A percentile compares a stretch with the other conserved stretches of the same genome.
Conservation (phyloP, 805 yeast species). For the Candida succiphila region DNA sequence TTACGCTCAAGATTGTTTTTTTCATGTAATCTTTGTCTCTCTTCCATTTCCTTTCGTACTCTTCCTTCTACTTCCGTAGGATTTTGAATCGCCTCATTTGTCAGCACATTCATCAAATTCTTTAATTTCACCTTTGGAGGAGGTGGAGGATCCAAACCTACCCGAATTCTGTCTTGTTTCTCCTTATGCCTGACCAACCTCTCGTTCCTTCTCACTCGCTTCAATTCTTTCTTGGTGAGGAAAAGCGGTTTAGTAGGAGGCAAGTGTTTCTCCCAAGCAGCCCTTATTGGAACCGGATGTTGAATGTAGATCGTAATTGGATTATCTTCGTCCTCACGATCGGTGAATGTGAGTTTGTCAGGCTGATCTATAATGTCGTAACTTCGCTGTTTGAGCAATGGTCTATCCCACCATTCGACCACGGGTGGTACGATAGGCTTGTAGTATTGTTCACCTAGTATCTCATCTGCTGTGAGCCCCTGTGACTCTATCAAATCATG, state of each 20-base stretch:
- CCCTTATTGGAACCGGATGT: slow-evolving; percentile 63
- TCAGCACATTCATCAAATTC: slow-evolving; percentile 77
- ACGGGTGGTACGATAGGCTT: slow-evolving; percentile 42
- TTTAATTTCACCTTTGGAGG: slow-evolving; percentile 79
- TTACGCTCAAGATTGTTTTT: slow-evolving; percentile 52
- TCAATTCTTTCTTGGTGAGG: slow-evolving; percentile 70
- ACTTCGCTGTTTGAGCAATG: slow-evolving; percentile 29
- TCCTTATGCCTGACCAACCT: slow-evolving; percentile 57
- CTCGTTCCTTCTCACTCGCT: slow-evolving; percentile 60
- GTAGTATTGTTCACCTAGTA: slow-evolving; percentile 47
- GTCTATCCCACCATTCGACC: slow-evolving; percentile 87
- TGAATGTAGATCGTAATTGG: slow-evolving; percentile 67
- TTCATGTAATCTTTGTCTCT: slow-evolving; percentile 50
- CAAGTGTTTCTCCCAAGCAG: slow-evolving; percentile 45
- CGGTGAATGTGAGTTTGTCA: slow-evolving; percentile 22
- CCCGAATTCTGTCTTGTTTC: slow-evolving; percentile 62
- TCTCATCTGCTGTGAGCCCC: slow-evolving; percentile 41
- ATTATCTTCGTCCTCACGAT: slow-evolving; percentile 24
- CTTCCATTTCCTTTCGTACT: slow-evolving; percentile 60
- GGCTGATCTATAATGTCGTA: slow-evolving; percentile 26
- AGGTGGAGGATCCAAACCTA: slow-evolving; percentile 83
- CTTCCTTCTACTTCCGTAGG: slow-evolving; percentile 78
- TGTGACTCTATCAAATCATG: slow-evolving; percentile 20
- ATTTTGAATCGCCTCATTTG: slow-evolving; percentile 77
- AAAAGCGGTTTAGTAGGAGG: slow-evolving; percentile 36